These are phyloP conservation scores for Pholiota microspora DNA, from an alignment of 768 basidiomycete genomes.

Conservation along the genomic window DNA sequence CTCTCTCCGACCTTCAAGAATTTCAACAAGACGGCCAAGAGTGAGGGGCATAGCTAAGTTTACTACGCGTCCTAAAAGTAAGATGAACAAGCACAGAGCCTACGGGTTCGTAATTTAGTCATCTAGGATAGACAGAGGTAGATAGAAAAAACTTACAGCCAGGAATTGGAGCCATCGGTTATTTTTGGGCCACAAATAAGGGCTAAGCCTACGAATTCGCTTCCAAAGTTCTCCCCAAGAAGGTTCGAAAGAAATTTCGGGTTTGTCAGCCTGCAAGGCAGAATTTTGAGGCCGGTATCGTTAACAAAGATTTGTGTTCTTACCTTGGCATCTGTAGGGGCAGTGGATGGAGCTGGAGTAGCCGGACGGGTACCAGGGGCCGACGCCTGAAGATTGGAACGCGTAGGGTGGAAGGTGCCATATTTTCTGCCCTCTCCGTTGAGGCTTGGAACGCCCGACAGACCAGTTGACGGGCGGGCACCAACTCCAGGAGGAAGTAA, in stretches of 20 bases:
- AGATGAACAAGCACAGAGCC: slow-evolving; percentile 66
- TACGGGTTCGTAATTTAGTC: slow-evolving; percentile 23
- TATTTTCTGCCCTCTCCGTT: slow-evolving; percentile 56
- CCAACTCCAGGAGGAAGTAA: slow-evolving; percentile 51
- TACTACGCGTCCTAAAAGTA: slow-evolving; percentile 74
- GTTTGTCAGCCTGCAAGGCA: slow-evolving; percentile 25
- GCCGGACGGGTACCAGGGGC: slow-evolving; percentile 53
- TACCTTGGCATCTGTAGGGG: slow-evolving; percentile 36
- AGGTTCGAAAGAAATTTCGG: slow-evolving; percentile 59
- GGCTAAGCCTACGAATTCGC: slow-evolving; percentile 64
- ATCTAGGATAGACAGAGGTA: background rate
- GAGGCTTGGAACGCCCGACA: slow-evolving; percentile 42
- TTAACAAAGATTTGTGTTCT: background rate
- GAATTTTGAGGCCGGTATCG: background rate
- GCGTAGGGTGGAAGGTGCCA: slow-evolving; percentile 64
- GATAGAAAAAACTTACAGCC: slow-evolving; percentile 43
- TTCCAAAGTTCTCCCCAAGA: slow-evolving; percentile 68
- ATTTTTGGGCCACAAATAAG: slow-evolving; percentile 85
- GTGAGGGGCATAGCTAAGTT: slow-evolving; percentile 71
- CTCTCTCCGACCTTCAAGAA: slow-evolving; percentile 45
- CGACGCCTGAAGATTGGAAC: slow-evolving; percentile 50
- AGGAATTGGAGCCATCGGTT: slow-evolving; percentile 63
- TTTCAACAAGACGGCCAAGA: slow-evolving; percentile 61
- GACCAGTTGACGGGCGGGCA: slow-evolving; percentile 47
- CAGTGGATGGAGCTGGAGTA: slow-evolving; percentile 43